These are phyloP conservation scores for Aspergillus sclerotioniger DNA, from an alignment of 495 filamentous ascomycete genomes.

Conservation along the genomic window DNA sequence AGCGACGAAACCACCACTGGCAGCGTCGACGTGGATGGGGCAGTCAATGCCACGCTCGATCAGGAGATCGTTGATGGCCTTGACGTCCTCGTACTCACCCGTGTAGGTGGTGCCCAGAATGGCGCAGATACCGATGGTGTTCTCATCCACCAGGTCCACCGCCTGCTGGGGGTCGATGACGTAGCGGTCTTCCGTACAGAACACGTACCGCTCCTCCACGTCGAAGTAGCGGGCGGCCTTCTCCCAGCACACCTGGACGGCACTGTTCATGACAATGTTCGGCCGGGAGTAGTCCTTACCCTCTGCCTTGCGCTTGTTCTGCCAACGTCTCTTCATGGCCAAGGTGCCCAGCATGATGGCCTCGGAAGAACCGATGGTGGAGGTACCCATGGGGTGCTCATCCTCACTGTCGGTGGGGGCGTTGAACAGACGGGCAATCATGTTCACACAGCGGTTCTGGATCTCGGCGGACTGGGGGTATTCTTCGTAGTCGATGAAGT, in stretches of 20 bases:
- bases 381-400: slow-evolving; percentile 71
- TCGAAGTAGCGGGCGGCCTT: slow-evolving; percentile 93
- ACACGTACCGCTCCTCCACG: slow-evolving; percentile 84
- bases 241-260: slow-evolving; percentile 95
- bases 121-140: slow-evolving; percentile 89
- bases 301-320: slow-evolving; percentile 73
- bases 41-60: slow-evolving; percentile 67
- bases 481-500: slow-evolving; percentile 88
- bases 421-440: slow-evolving; percentile 82
- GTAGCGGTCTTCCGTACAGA: slow-evolving; percentile 75
- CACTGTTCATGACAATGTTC: slow-evolving; percentile 90
- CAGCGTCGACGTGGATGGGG: slow-evolving; percentile 89
- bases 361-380: slow-evolving; percentile 81
- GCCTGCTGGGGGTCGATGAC: slow-evolving; percentile 85
- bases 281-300: slow-evolving; percentile 73
- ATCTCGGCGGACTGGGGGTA: slow-evolving; percentile 82
- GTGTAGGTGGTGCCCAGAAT: slow-evolving; percentile 93
- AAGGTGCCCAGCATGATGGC: slow-evolving; percentile 88
- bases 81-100: slow-evolving; percentile 92
- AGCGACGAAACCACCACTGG: slow-evolving; percentile 84
- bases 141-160: slow-evolving; percentile 84
- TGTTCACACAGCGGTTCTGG: slow-evolving; percentile 82
- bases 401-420: slow-evolving; percentile 53
- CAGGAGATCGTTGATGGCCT: slow-evolving; percentile 82
- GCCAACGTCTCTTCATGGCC: slow-evolving; percentile 95